Base-by-base conservation (phyloP, 2,329 filamentous ascomycete genomes). In the Malbranchea cinnamomea region DNA sequence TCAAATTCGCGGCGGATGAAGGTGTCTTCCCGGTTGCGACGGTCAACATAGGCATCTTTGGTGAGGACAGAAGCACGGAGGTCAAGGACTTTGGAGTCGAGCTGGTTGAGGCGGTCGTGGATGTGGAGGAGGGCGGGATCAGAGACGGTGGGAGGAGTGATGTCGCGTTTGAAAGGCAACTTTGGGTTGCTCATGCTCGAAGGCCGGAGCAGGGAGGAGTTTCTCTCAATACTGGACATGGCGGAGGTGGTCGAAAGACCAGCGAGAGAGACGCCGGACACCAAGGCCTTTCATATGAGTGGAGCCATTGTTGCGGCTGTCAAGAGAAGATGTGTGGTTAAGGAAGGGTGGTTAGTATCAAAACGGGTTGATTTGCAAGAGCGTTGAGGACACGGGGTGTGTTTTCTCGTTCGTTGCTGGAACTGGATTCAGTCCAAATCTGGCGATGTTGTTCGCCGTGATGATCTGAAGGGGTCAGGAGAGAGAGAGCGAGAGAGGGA, bases 1-100 rank as follows among this genome's bases (percentile, higher is more conserved):
- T 54, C 48, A 20, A 57, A 56, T 32, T 57, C 54, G 5, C 52
- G 51, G 23, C 50, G 48, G 19, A 57, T 46, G 24, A 51, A 47
- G 7, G 53, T 44, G 35, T 57, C 54, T 41, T 57, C 52, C 10
- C 49, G 46, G 35, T 55, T 56, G 2, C 53, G 45, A 31, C 53
- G 48, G 28, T 56, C 52, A 26, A 49, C 42, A 40, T 57, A 57
- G 15, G 42, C 45, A 27, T 57, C 52, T 33, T 52, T 53, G 13
- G 53, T 56, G 17, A 57, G 33, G n/a, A 53, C 41, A 15, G 42
- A 46, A 9, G 51, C 46, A 17, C 50, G 50, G n/a, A 57, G 42
- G 11, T 56, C 53, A 16, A 48, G 40, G 5, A 57, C 40, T 28
- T 48, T 50, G 4, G 53, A 51, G 25, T 56, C 53, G 6, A 57